Evolutionary conservation across 2,329 filamentous ascomycete species (phyloP).

Genomic region (Fusarium chuoi): DNA sequence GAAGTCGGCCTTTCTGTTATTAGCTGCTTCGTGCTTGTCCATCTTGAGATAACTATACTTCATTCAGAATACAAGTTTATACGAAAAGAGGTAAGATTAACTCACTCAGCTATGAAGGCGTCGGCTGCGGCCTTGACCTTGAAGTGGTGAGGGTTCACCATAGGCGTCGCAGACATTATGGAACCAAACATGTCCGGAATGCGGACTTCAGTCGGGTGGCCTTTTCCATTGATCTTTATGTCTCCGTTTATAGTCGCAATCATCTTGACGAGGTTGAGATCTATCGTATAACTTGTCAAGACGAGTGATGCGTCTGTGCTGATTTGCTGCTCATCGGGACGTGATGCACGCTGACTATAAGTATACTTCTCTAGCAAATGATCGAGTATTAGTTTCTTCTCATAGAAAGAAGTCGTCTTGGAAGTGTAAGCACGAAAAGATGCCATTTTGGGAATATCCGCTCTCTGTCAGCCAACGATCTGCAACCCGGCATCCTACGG

Average conservation of each 20-base stretch:
- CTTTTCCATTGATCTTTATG: background rate
- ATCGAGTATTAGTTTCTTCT: fast-evolving
- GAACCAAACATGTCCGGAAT: background rate
- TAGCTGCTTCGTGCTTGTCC: background rate
- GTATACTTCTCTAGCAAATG: background rate
- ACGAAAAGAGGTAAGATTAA: fast-evolving
- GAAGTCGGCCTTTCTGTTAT: background rate
- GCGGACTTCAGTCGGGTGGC: background rate
- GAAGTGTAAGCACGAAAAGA: background rate
- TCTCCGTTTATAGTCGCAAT: background rate
- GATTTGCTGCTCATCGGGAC: background rate
- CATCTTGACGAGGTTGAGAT: background rate
- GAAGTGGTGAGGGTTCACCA: background rate
- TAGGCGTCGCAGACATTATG: background rate
- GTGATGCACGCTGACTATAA: fast-evolving
- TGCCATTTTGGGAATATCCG: background rate
- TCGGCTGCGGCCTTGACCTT: background rate
- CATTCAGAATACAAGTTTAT: fast-evolving
- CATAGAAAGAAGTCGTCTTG: fast-evolving
- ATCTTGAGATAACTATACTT: background rate
- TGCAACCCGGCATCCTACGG: background rate
- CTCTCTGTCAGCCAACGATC: background rate
- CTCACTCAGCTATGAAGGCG: background rate
- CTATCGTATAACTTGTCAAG: too few relatives aligned
- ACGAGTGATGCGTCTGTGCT: background rate